Base-by-base conservation (phyloP, 495 filamentous ascomycete genomes). In the Ascobolus immersus region DNA sequence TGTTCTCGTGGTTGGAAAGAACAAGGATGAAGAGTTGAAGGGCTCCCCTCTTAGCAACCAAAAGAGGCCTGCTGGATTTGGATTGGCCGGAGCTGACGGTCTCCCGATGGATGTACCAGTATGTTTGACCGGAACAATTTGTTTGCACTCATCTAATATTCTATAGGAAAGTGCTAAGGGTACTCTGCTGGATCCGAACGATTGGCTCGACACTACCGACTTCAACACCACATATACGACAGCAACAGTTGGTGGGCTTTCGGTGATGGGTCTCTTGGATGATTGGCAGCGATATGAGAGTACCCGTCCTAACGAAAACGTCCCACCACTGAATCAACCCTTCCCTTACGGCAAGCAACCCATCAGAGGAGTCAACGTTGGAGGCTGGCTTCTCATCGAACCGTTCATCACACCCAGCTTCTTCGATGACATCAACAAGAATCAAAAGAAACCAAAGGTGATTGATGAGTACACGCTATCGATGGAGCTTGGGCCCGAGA, bases 161-260 rank as follows among this genome's bases (percentile, higher is more conserved):
- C n/a, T n/a, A n/a, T n/a, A n/a, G n/a, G n/a, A n/a, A n/a, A n/a
- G n/a, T n/a, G n/a, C n/a, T 17, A 66, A 72, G 47, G 80, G 77
- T 0, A 75, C 75, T 0, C 66, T 73, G 38, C 56, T 92, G 11
- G 86, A 99, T 52, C 89, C 89, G 0, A 91, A 78, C 39, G 71
- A 73, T 9, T 99, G 89, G 89, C 74, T 75, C 32, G 77, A 91
- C 41, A 93, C 84, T 2, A 65, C 59, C 2, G 81, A 79, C 44
- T 90, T 94, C 52, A 99, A 99, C 47, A 56, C 89, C 35, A 94
- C 89, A 0, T 99, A 84, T 48, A 99, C 89, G 0, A 65, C 69
- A 43, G 69, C 63, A 22, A 82, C 68, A 1, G 71, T 93, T 1
- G 89, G 86, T 7, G 78, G 73, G 5, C 61, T 99, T 20, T 66